phyloP scores from a whole-genome alignment of 2,329 filamentous ascomycete genomes.

The Fonsecaea nubica region DNA sequence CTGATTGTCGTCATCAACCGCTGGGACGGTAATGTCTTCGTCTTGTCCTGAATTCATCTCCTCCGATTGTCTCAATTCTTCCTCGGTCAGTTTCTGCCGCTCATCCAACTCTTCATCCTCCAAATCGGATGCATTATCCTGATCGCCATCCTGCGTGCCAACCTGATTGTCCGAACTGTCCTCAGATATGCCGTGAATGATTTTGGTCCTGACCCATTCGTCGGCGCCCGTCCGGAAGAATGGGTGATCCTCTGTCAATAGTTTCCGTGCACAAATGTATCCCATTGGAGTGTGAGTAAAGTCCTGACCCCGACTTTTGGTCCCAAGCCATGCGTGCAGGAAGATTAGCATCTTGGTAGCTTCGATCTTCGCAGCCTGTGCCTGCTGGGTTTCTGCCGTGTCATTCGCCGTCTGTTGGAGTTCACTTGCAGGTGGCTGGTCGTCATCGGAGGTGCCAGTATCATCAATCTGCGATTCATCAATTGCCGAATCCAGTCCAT shows the following conservation, averaged over 20 bases:
- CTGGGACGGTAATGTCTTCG: slow-evolving; percentile 24
- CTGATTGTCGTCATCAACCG: neutral
- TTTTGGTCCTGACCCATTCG: slow-evolving; percentile 2
- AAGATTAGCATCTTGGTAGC: slow-evolving; percentile 40
- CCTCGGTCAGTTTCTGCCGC: slow-evolving; percentile 55
- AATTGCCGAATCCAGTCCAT: neutral
- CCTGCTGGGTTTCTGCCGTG: slow-evolving; percentile 5
- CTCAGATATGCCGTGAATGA: neutral
- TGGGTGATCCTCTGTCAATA: slow-evolving; percentile 41
- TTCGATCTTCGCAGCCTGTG: slow-evolving; percentile 18
- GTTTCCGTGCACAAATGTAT: slow-evolving; percentile 44
- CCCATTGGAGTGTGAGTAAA: slow-evolving; percentile 47
- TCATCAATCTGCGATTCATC: slow-evolving; percentile 1
- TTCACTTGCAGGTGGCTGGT: neutral
- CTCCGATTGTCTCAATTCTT: slow-evolving; percentile 57
- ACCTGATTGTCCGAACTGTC: neutral
- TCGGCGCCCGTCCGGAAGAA: slow-evolving; percentile 39
- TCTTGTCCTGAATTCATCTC: slow-evolving; percentile 54
- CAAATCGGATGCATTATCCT: slow-evolving; percentile 19
- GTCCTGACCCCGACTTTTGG: slow-evolving; percentile 46
- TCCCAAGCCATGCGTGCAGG: slow-evolving; percentile 44
- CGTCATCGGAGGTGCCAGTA: neutral
- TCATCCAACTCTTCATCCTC: slow-evolving; percentile 21
- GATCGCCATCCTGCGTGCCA: neutral
- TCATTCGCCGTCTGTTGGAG: neutral